phyloP scores from a whole-genome alignment of 2,329 filamentous ascomycete genomes.

The Apiospora koreana region DNA sequence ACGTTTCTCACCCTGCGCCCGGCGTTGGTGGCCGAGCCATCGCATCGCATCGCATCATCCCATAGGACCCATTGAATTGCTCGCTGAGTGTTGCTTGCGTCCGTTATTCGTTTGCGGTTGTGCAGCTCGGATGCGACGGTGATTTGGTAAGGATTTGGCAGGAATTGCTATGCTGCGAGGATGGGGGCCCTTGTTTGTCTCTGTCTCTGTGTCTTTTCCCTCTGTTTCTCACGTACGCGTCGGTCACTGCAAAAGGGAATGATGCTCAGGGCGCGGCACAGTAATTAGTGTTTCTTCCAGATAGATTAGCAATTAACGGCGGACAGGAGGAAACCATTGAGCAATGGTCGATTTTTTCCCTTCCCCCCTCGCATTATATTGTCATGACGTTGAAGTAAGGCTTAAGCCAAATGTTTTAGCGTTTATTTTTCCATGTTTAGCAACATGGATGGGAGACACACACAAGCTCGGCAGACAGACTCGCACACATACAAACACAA shows the following conservation, averaged over 20 bases:
- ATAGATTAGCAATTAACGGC: neutral
- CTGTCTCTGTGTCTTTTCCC: neutral
- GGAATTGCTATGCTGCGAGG: neutral
- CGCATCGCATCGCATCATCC: neutral
- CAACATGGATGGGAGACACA: neutral
- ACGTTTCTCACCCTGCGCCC: neutral
- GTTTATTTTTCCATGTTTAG: neutral
- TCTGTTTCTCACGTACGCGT: too few species aligned
- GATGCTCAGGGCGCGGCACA: neutral
- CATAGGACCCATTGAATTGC: neutral
- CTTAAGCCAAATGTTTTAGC: neutral
- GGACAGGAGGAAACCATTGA: neutral
- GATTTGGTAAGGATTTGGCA: neutral
- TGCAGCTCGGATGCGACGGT: conserved; percentile 5
- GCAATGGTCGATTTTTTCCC: neutral
- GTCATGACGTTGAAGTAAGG: conserved; percentile 6
- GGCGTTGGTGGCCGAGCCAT: neutral
- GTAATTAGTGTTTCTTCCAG: neutral
- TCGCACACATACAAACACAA: neutral
- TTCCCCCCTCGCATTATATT: neutral
- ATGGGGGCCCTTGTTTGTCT: neutral
- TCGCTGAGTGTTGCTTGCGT: neutral
- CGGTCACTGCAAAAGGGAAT: neutral
- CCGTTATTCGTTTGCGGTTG: neutral
- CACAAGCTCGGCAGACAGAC: neutral